Evolutionary conservation across 257 asterid genomes (phyloP).

Genomic region (Ajuga chamaepitys): DNA sequence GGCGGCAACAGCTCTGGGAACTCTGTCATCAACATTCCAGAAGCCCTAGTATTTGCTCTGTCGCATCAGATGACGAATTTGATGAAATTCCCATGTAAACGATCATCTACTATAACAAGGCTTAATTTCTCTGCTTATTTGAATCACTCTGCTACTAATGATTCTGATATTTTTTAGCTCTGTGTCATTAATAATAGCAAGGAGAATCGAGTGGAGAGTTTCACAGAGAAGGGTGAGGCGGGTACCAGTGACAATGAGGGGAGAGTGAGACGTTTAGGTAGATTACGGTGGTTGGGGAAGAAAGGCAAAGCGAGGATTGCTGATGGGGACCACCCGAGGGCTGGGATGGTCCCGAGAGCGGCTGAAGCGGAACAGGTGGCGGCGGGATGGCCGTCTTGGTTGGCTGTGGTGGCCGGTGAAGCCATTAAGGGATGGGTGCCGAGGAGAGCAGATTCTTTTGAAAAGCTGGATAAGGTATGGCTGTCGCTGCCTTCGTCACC

Average conservation of each 20-base stretch:
- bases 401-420: conserved; percentile 90
- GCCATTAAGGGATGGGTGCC: conserved; percentile 96
- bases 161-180: conserved; percentile 27
- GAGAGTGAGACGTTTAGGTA: conserved; percentile 43
- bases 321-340: conserved; percentile 37
- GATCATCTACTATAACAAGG: neutral
- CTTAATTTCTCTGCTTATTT: no score
- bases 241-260: conserved; percentile 46
- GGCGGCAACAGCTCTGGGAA: neutral
- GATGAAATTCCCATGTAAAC: neutral
- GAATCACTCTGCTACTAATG: no score
- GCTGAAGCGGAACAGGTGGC: conserved; percentile 77
- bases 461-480: conserved; percentile 82
- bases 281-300: conserved; percentile 57
- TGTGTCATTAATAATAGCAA: conserved; percentile 65
- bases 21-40: neutral
- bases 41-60: neutral
- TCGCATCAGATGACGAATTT: neutral
- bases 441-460: conserved; percentile 80
- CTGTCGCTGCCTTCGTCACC: conserved; percentile 2
- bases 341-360: conserved; percentile 49
- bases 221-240: conserved; percentile 44
- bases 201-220: conserved; percentile 68
- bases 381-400: conserved; percentile 98
- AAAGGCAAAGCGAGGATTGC: conserved; percentile 50